phyloP scores from a whole-genome alignment of 805 yeast species.

The Schwanniomyces pseudopolymorphus region DNA sequence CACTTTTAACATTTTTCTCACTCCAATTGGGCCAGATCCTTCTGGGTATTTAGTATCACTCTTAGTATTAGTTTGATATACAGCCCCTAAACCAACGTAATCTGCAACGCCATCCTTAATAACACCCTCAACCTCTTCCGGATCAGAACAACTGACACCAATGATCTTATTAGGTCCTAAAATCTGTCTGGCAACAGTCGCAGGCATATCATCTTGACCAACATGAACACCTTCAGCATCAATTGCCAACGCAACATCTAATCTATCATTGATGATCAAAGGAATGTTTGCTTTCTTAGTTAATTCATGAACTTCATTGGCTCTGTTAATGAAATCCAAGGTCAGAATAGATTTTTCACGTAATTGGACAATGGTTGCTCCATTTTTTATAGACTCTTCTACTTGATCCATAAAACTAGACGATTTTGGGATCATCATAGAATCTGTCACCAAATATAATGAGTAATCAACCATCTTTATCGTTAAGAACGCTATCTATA shows the following conservation, averaged over 20 bases:
- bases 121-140: constrained; percentile 54
- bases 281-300: constrained; percentile 67
- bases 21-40: constrained; percentile 64
- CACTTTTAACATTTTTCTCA: constrained; percentile 50
- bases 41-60: constrained; percentile 50
- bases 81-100: constrained; percentile 83
- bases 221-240: constrained; percentile 92
- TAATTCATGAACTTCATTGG: constrained; percentile 56
- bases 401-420: constrained; percentile 59
- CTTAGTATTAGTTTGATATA: constrained; percentile 75
- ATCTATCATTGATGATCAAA: constrained; percentile 78
- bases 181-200: constrained; percentile 53
- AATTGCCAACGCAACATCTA: constrained; percentile 86
- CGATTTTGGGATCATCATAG: constrained; percentile 63
- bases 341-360: constrained; percentile 79
- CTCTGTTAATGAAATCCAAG: constrained; percentile 61
- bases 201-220: constrained; percentile 87
- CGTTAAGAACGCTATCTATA: background rate
- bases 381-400: constrained; percentile 59
- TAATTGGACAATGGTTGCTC: constrained; percentile 79
- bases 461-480: constrained; percentile 46
- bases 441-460: constrained; percentile 77
- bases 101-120: constrained; percentile 56
- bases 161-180: constrained; percentile 74
- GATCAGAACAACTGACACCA: constrained; percentile 72